Evolutionary conservation across 2,329 filamentous ascomycete genomes (phyloP), one percentile per base, ranked within the genome.

Genomic region (Penicillium sp.): DNA sequence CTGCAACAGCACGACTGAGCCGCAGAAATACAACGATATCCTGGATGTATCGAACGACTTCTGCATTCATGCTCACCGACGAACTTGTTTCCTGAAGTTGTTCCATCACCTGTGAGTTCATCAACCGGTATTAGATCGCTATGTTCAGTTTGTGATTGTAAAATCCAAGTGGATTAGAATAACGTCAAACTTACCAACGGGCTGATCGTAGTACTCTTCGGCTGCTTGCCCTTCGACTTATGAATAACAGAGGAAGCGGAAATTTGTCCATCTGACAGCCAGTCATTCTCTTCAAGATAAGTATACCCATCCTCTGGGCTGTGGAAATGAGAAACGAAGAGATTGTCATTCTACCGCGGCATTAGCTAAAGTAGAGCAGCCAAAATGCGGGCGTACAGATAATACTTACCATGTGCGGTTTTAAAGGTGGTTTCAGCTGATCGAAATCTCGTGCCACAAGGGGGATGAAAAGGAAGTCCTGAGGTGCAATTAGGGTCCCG

Each of bases 321-420:
- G 68, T 97, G 92, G 77, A 87, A 90, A 73, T 97, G 93, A 0
- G 90, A 93, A 57, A 97, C 87, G 71, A 92, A 91, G 64, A 97
- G 88, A 62, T 90, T 86, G 58, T 97, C 91, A 67, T 92, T 95
- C 73, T 81, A 45, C 15, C 10, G 31, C 10, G 9, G 23, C 8
- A 58, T 60, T 43, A 58, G 52, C 23, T n/a, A 29, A 10, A 10
- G 31, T 13, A 10, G 53, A 8, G 13, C 2, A 19, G 9, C 8
- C 2, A n/a, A 21, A 21, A 12, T 27, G n/a, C 13, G 13, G 13
- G 6, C 19, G 12, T 42, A n/a, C 15, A 13, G 6, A 27, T 6
- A 49, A 6, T 17, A 63, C 67, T 40, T 29, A 80, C 78, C 45
- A 81, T 62, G 63, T 81, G 78, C 45, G 69, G 60, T 45, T 78